Evolutionary conservation across 352 stramenopile genomes (phyloP), one percentile per base, ranked within the genome.

Genomic region (Globisporangium camurandrum): DNA sequence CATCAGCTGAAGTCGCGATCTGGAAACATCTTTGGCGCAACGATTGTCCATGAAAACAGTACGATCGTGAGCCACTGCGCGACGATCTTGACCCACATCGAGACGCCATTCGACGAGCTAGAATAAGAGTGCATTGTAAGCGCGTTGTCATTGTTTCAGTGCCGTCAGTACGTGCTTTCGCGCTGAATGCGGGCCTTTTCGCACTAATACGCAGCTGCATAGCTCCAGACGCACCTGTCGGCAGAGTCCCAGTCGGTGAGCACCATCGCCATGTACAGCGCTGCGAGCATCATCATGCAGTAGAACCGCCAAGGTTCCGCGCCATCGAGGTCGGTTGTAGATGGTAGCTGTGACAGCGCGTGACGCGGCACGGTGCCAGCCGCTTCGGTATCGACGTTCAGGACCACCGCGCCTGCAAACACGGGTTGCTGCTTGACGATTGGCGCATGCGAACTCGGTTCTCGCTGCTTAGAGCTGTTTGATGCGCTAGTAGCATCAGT

Each of bases 61-160:
- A 87, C 47, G 33, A 97, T 80, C n/a, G 84, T 90, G 39, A 96
- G 54, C 93, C 95, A 98, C 54, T 98, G 94, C 22, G 87, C 82
- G 11, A 76, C 66, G 63, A 97, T 95, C 37, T 98, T 92, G 50
- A 99, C 91, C 92, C 93, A 98, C 93, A 98, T 98, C 17, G 80
- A 95, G 1, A 94, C 69, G 14, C 81, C 74, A 30, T 86, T 86
- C 41, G 54, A 73, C 3, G 66, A 62, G n/a, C 59, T 75, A 22
- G 14, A 19, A 10, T 0, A 19, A 19, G 16, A 23, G 22, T n/a
- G 17, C 34, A 19, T 45, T 28, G 39, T 19, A n/a, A n/a, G n/a
- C n/a, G n/a, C n/a, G n/a, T n/a, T n/a, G n/a, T n/a, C n/a, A n/a
- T n/a, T n/a, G n/a, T n/a, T n/a, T n/a, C n/a, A n/a, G n/a, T n/a